A percentile compares a stretch with the other conserved stretches of the same genome.
Conservation (phyloP, 2,329 filamentous ascomycete species). For the Fusarium poae region DNA sequence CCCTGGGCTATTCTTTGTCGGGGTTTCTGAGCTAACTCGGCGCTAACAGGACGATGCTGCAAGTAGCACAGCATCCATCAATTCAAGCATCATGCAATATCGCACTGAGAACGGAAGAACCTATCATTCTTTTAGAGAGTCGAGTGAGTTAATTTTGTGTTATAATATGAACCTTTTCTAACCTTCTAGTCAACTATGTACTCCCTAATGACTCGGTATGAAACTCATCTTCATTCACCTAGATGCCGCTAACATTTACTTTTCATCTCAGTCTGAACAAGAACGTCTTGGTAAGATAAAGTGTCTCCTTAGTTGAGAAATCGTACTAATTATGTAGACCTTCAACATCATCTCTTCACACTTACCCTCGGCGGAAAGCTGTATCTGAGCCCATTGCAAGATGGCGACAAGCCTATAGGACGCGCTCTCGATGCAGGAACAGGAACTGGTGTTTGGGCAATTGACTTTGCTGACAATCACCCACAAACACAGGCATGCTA, state of each 20-base stretch:
- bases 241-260: conserved; percentile 34
- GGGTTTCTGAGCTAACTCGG: background rate
- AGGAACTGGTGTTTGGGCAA: conserved; percentile 61
- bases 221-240: too few species aligned
- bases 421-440: conserved; percentile 62
- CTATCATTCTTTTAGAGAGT: conserved; percentile 53
- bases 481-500: conserved; percentile 48
- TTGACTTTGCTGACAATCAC: conserved; percentile 58
- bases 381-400: conserved; percentile 45
- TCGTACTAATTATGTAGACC: conserved; percentile 37
- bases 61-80: conserved; percentile 51
- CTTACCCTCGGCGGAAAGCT: conserved; percentile 53
- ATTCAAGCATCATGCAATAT: conserved; percentile 54
- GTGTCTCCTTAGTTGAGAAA: fast-evolving
- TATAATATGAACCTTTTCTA: background rate
- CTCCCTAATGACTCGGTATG: conserved; percentile 51
- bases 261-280: conserved; percentile 46
- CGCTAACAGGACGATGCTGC: conserved; percentile 44
- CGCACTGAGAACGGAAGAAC: conserved; percentile 56
- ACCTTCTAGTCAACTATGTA: conserved; percentile 44
- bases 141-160: conserved; percentile 36
- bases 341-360: conserved; percentile 55
- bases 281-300: conserved; percentile 48
- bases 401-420: conserved; percentile 34
- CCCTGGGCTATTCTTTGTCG: background rate